A percentile compares a stretch with the other conserved stretches of the same genome.
phyloP scores from a whole-genome alignment of 2,329 filamentous ascomycete genomes.

The Paramyrothecium roridum region DNA sequence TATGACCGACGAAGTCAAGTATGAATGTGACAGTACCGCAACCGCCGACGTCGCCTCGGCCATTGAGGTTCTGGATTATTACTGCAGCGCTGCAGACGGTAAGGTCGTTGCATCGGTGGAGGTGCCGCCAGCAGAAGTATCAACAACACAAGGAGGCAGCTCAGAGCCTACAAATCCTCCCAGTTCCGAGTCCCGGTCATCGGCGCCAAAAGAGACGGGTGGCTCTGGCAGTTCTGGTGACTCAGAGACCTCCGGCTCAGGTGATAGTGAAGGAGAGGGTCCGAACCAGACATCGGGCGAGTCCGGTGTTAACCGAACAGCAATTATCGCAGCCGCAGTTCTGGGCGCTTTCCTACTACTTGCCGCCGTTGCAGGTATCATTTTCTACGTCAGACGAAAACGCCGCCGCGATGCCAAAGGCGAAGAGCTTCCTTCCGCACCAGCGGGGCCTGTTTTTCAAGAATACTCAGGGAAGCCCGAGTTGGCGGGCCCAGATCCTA shows the following conservation, averaged over 20 bases:
- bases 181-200: background rate
- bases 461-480: constrained; percentile 29
- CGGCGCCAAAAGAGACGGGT: constrained; percentile 15
- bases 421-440: constrained; percentile 12
- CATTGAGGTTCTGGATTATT: constrained; percentile 39
- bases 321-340: constrained; percentile 30
- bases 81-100: constrained; percentile 46
- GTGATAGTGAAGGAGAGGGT: constrained; percentile 6
- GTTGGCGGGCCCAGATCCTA: constrained; percentile 6
- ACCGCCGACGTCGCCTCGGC: constrained; percentile 44
- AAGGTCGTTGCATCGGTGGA: constrained; percentile 37
- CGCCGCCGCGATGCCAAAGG: constrained; percentile 20
- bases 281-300: background rate
- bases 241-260: constrained; percentile 2
- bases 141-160: constrained; percentile 8
- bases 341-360: constrained; percentile 19
- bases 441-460: constrained; percentile 6
- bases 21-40: constrained; percentile 39
- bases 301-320: constrained; percentile 17
- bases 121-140: constrained; percentile 23
- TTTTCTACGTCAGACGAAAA: constrained; percentile 34
- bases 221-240: constrained; percentile 7
- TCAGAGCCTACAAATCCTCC: constrained; percentile 9
- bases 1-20: constrained; percentile 42
- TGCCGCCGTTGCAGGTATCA: constrained; percentile 22